Percentiles rank a stretch among this genome's conserved stretches.
These are phyloP conservation scores for Eucalyptus dawsonii DNA, from an alignment of 345 rosid genomes.

Conservation along the genomic window DNA sequence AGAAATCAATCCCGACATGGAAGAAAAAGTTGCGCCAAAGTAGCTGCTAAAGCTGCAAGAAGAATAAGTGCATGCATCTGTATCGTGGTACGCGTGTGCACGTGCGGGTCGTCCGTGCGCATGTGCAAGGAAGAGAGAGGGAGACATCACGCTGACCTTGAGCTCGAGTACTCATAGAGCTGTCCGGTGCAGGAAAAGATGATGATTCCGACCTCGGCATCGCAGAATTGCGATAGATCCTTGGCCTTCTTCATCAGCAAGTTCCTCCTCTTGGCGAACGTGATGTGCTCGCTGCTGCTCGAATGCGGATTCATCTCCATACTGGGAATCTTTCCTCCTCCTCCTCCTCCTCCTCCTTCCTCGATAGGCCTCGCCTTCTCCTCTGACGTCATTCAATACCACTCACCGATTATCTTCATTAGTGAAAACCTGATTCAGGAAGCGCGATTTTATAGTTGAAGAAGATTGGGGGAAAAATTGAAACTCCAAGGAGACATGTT, in stretches of 20 bases:
- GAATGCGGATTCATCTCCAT: neutral
- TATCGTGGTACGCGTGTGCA: neutral
- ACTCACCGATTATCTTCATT: neutral
- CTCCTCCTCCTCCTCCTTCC: neutral
- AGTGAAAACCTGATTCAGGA: neutral
- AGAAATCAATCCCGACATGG: neutral
- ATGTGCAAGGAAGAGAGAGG: neutral
- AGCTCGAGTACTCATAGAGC: constrained; percentile 23
- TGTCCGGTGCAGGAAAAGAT: constrained; percentile 28
- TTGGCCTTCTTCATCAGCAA: constrained; percentile 19
- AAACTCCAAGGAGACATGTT: neutral
- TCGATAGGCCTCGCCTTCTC: neutral
- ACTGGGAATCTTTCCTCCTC: neutral
- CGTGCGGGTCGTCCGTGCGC: neutral
- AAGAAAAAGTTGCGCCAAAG: neutral
- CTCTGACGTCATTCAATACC: neutral
- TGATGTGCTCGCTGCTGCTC: constrained; percentile 9
- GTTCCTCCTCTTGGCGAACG: constrained; percentile 23
- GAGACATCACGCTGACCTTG: constrained; percentile 7
- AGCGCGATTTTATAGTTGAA: neutral
- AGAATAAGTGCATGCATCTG: neutral
- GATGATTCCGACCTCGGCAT: constrained; percentile 18
- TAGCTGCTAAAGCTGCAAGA: neutral
- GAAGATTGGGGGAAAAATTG: neutral
- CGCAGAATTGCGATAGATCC: constrained; percentile 25